Conservation (phyloP, 2,329 filamentous ascomycete genomes). For the Dactylella cylindrospora region DNA sequence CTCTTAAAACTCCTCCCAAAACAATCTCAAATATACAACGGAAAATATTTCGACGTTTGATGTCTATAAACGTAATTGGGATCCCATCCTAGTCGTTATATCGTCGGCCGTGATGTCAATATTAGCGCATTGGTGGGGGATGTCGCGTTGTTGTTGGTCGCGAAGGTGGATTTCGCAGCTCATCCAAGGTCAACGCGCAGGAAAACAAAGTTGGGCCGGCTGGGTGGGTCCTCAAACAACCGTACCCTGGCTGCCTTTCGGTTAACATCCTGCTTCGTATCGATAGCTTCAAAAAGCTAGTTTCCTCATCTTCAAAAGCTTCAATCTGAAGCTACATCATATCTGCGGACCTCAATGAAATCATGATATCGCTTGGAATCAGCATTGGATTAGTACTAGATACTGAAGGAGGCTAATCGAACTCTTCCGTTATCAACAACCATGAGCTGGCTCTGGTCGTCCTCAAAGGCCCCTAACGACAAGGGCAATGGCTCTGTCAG, state of each 20-base stretch:
- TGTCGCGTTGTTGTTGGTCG: conserved; percentile 43
- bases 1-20: neutral
- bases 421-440: conserved; percentile 8
- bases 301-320: too few relatives aligned
- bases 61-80: conserved; percentile 15
- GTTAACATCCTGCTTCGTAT: too few relatives aligned
- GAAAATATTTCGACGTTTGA: neutral
- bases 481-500: too few relatives aligned
- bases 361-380: too few relatives aligned
- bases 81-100: neutral
- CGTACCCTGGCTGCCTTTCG: too few relatives aligned
- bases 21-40: neutral
- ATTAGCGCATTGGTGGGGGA: conserved; percentile 25
- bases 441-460: conserved; percentile 68
- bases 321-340: too few relatives aligned
- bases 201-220: neutral
- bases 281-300: too few relatives aligned
- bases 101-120: neutral
- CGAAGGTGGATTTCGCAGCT: conserved; percentile 12
- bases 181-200: conserved; percentile 18
- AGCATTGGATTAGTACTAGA: too few relatives aligned
- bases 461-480: conserved; percentile 45
- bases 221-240: conserved; percentile 21
- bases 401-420: conserved; percentile 5
- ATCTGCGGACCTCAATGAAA: too few relatives aligned